Conservation (phyloP, 331 rosid genomes). For the Dryas integrifolia region DNA sequence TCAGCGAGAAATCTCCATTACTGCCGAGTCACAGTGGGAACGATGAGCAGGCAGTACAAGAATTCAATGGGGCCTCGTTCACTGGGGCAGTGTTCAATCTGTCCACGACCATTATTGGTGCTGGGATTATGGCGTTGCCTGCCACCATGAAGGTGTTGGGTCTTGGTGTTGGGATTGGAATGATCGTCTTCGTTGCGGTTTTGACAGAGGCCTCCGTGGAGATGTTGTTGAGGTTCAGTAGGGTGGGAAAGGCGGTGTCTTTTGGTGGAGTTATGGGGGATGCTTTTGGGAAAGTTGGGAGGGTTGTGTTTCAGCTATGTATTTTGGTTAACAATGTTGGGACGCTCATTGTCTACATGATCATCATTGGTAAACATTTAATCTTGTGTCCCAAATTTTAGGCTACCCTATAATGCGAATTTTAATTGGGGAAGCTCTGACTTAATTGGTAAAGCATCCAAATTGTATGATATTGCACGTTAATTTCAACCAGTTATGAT, state of each 20-base stretch:
- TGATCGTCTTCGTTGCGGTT: constrained; percentile 50
- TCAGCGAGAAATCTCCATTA: constrained; percentile 31
- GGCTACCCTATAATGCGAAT: background rate
- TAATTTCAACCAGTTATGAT: background rate
- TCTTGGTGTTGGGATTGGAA: constrained; percentile 38
- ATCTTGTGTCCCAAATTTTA: background rate
- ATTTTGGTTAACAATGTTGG: constrained; percentile 61
- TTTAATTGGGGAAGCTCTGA: background rate
- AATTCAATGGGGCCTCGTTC: constrained; percentile 41
- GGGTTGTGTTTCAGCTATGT: constrained; percentile 41
- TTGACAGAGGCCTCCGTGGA: constrained; percentile 49
- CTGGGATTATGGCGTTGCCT: constrained; percentile 79
- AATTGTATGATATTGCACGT: background rate
- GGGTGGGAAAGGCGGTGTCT: constrained; percentile 35
- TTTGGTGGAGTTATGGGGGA: constrained; percentile 47
- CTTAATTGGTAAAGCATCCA: background rate
- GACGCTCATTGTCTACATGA: constrained; percentile 60
- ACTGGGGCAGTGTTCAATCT: constrained; percentile 55
- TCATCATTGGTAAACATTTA: constrained; percentile 47
- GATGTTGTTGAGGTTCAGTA: constrained; percentile 56
- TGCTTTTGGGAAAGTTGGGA: constrained; percentile 52
- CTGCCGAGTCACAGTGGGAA: constrained; percentile 11
- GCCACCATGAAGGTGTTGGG: constrained; percentile 70
- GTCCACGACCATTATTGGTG: constrained; percentile 69
- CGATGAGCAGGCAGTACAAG: constrained; percentile 4